These are phyloP conservation scores for Pelargonium citronellum DNA, from an alignment of 441 rosid genomes.

Conservation along the genomic window DNA sequence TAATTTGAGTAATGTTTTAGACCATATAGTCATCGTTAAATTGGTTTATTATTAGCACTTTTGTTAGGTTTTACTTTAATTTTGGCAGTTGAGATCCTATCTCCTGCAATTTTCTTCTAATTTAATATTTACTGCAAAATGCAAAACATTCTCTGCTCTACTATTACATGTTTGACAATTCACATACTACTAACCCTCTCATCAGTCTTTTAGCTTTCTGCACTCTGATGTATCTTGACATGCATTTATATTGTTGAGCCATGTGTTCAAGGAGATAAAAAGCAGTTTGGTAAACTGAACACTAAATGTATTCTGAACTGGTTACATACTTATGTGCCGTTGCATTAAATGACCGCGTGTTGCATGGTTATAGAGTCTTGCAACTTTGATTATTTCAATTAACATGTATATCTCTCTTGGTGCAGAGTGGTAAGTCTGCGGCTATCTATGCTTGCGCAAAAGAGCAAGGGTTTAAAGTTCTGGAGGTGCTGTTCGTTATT, in stretches of 20 bases:
- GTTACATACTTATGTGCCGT: background rate
- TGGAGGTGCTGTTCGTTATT: conserved; percentile 56
- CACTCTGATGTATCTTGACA: background rate
- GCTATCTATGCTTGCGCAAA: conserved; percentile 87
- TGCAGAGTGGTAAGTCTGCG: conserved; percentile 96
- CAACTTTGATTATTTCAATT: background rate
- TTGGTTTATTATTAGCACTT: background rate
- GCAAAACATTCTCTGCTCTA: background rate
- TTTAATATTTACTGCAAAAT: background rate
- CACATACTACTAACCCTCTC: background rate
- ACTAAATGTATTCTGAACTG: background rate
- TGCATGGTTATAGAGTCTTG: background rate
- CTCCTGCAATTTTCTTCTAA: background rate
- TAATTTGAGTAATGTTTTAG: too few relatives aligned
- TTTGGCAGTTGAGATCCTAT: background rate
- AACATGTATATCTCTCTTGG: conserved; percentile 14
- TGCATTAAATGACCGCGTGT: background rate
- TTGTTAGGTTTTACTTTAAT: background rate
- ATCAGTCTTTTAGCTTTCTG: background rate
- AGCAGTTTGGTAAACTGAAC: background rate
- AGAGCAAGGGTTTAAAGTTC: conserved; percentile 79
- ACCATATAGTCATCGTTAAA: too few relatives aligned
- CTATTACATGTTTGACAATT: background rate
- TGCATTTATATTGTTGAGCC: background rate
- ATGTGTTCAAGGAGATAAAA: background rate